Base-by-base conservation (phyloP, 148 eudicot genomes). In the Vaccinium darrowii region DNA sequence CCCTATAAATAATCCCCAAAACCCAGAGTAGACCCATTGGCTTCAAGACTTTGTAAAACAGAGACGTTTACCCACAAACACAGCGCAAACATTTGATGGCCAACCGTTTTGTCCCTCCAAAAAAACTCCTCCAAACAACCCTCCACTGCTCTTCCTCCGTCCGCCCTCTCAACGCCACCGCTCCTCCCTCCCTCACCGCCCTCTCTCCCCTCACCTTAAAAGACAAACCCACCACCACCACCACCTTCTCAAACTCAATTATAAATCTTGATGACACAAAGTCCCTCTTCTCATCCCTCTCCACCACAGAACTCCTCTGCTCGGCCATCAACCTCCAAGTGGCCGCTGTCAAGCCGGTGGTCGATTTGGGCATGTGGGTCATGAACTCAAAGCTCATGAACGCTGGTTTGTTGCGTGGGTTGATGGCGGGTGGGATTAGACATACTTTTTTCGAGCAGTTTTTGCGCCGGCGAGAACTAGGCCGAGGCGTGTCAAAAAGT, bases 391-490 rank as follows among this genome's bases (percentile, higher is more conserved):
- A 80, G 86, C 80, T 94, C 69, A 87, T 97, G 87, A 85, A 87
- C 2, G 83, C 79, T 16, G 89, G 89, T 19, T 60, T 91, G 7
- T 43, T 88, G 11, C 81, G 90, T 7, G 86, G 88, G 62, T 54
- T 86, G 13, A 79, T 92, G 12, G 21, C 92, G 7, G 91, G 86
- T 11, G 71, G 78, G 0, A 87, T 91, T 0, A 85, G 91, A 43
- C 84, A 73, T 14, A 94, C 92, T 51, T 89, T 97, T 56, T 97
- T 90, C 58, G 98, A 93, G 15, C 99, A 97, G n/a, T 50, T 97
- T 97, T 69, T 93, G 92, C 51, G 98, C 96, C 1, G 99, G 99
- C 0, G 79, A 86, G 74, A 88, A 90, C 84, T 80, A 91, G 69
- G 73, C 52, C 8, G 95, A 90, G 78, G 94, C 92, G n/a, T 87